These are phyloP conservation scores for Yamadazyma kitorensis DNA, from an alignment of 805 yeast genomes.

Conservation along the genomic window DNA sequence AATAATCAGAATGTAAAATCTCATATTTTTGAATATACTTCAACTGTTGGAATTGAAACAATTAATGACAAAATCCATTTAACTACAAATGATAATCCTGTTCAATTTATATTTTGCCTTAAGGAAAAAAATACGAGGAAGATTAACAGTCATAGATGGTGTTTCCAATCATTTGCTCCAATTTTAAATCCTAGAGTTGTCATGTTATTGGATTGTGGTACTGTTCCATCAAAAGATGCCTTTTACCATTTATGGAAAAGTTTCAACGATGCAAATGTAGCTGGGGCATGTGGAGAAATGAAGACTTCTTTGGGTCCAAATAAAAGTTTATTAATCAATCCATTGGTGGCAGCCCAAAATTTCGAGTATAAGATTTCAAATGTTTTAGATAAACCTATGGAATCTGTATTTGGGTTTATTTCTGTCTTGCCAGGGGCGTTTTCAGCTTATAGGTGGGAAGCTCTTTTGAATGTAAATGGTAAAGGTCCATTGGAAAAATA, in stretches of 20 bases:
- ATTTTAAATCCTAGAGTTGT: slow-evolving; percentile 79
- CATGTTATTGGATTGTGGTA: slow-evolving; percentile 88
- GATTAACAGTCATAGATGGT: slow-evolving; percentile 96
- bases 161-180: slow-evolving; percentile 88
- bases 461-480: slow-evolving; percentile 69
- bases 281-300: slow-evolving; percentile 98
- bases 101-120: slow-evolving; percentile 83
- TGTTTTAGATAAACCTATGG: slow-evolving; percentile 93
- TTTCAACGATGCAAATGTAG: slow-evolving; percentile 76
- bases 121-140: slow-evolving; percentile 88
- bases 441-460: slow-evolving; percentile 86
- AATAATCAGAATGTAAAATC: slow-evolving; percentile 78
- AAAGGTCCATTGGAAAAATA: slow-evolving; percentile 85
- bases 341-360: slow-evolving; percentile 93
- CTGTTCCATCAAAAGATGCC: slow-evolving; percentile 82
- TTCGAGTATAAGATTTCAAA: slow-evolving; percentile 96
- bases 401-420: slow-evolving; percentile 90
- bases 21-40: slow-evolving; percentile 91
- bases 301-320: slow-evolving; percentile 73
- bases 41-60: slow-evolving; percentile 80
- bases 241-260: slow-evolving; percentile 88
- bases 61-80: slow-evolving; percentile 67
- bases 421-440: slow-evolving; percentile 96
- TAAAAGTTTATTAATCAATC: slow-evolving; percentile 57
- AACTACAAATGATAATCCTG: slow-evolving; percentile 68